Evolutionary conservation across 345 rosid species (phyloP), one percentile per base, ranked within the genome.

Genomic region (Physaria fendleri): DNA sequence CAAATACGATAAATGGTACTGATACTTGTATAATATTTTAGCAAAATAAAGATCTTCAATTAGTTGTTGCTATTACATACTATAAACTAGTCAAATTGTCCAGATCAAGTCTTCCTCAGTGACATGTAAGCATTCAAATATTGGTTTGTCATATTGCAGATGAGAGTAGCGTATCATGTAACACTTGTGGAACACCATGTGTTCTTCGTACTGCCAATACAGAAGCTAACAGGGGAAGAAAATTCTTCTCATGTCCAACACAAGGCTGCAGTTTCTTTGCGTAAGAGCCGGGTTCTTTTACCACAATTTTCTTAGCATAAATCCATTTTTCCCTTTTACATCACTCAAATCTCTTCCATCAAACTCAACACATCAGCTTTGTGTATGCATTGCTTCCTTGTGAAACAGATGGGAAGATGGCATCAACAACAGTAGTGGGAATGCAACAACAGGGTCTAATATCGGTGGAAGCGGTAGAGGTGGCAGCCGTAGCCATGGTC

Each of bases 381-480:
- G 37, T 15, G 39, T 67, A 30, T 23, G 11, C 25, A 17, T 11
- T 43, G 37, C 10, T 43, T 24, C 27, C 27, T 24, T 28, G 58
- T 65, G n/a, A 63, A 28, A 81, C 81, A 92, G 96, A 69, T 92
- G 98, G 98, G 95, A 84, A 68, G 98, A 88, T 71, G 80, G 64
- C 66, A 53, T 83, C 56, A 76, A 51, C 66, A 80, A 71, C 68
- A 74, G 77, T 59, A 46, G 23, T 30, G 81, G 74, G 21, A 61
- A 23, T 61, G 47, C 48, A 11, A 24, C 64, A 62, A 24, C 58
- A 62, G 68, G 49, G 17, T 46, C 68, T 39, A 62, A 62, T 40
- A 38, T 38, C 14, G 64, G 80, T 24, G 78, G 79, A 65, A 71
- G 84, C 12, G 66, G 77, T 44, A 75, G 87, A 40, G 75, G 77